A percentile compares a stretch with the other conserved stretches of the same genome.
These are phyloP conservation scores for Zygosaccharomyces rouxii DNA, from an alignment of 805 yeast genomes.

Conservation along the genomic window DNA sequence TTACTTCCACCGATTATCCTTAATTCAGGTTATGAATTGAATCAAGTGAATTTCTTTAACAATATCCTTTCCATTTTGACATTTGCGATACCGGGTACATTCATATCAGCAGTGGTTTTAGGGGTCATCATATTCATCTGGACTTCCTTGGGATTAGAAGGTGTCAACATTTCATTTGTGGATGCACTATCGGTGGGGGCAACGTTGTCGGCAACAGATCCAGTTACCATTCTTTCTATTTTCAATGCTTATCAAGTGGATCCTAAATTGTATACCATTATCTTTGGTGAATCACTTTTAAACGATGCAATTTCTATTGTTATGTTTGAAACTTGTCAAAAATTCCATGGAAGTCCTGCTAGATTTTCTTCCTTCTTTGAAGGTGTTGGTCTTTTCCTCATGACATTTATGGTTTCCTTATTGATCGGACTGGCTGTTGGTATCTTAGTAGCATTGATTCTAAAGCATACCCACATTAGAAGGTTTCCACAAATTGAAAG, in stretches of 20 bases:
- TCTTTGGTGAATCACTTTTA: slow-evolving; percentile 91
- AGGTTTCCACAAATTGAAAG: slow-evolving; percentile 97
- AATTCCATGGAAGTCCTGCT: slow-evolving; percentile 83
- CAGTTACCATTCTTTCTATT: slow-evolving; percentile 92
- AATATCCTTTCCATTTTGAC: slow-evolving; percentile 86
- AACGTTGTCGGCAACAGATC: slow-evolving; percentile 96
- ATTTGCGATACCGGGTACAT: slow-evolving; percentile 97
- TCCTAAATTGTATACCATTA: slow-evolving; percentile 93
- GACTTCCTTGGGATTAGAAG: slow-evolving; percentile 89
- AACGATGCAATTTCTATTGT: slow-evolving; percentile 98
- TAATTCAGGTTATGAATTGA: slow-evolving; percentile 93
- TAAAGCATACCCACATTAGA: slow-evolving; percentile 89
- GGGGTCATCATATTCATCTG: slow-evolving; percentile 86
- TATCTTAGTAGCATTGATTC: slow-evolving; percentile 76
- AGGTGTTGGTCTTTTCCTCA: slow-evolving; percentile 88
- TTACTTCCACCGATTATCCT: slow-evolving; percentile 92
- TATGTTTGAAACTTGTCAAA: slow-evolving; percentile 97
- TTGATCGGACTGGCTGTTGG: slow-evolving; percentile 88
- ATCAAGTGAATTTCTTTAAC: slow-evolving; percentile 90
- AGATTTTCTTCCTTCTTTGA: slow-evolving; percentile 75
- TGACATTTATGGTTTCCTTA: slow-evolving; percentile 89
- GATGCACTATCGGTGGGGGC: slow-evolving; percentile 98
- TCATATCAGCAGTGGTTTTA: slow-evolving; percentile 82
- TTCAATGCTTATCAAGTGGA: slow-evolving; percentile 97
- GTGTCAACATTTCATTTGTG: slow-evolving; percentile 84